Percentiles rank a stretch among this genome's conserved stretches.
Evolutionary conservation across 208 protist genomes (phyloP).

Genomic region (Leishmania aethiopica): DNA sequence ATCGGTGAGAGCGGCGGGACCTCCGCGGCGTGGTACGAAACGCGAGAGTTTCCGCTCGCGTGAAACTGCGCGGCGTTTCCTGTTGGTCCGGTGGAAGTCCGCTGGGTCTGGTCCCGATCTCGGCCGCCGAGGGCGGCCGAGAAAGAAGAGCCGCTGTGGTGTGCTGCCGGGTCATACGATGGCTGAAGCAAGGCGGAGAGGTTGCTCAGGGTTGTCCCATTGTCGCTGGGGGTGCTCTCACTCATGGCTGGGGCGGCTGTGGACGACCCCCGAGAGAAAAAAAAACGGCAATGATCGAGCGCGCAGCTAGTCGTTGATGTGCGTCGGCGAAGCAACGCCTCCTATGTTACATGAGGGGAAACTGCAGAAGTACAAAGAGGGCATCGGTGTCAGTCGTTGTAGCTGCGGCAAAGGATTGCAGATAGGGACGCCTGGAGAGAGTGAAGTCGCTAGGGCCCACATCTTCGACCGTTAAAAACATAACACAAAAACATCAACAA

Average conservation of each 20-base stretch:
- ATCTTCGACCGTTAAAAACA: background rate
- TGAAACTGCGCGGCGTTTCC: background rate
- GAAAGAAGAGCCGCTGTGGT: background rate
- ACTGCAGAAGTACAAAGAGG: background rate
- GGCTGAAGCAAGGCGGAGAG: slow-evolving; percentile 2
- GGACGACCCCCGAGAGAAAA: background rate
- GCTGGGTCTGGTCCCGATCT: background rate
- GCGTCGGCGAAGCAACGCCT: background rate
- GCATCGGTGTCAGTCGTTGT: background rate
- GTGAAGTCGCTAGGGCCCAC: background rate
- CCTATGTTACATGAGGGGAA: background rate
- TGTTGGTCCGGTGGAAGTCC: background rate
- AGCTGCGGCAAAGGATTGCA: background rate
- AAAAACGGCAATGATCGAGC: background rate
- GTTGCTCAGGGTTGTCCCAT: slow-evolving; percentile 4
- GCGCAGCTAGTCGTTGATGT: background rate
- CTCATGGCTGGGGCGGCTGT: slow-evolving; percentile 8
- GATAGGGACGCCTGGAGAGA: background rate
- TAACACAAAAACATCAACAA: background rate
- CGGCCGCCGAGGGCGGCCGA: background rate
- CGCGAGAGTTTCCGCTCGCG: slow-evolving; percentile 21
- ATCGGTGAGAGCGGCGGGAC: background rate
- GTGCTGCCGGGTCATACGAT: background rate
- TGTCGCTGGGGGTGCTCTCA: slow-evolving; percentile 14
- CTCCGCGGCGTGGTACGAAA: background rate